Evolutionary conservation across 352 stramenopile genomes (phyloP).

Genomic region (Pythium biforme): DNA sequence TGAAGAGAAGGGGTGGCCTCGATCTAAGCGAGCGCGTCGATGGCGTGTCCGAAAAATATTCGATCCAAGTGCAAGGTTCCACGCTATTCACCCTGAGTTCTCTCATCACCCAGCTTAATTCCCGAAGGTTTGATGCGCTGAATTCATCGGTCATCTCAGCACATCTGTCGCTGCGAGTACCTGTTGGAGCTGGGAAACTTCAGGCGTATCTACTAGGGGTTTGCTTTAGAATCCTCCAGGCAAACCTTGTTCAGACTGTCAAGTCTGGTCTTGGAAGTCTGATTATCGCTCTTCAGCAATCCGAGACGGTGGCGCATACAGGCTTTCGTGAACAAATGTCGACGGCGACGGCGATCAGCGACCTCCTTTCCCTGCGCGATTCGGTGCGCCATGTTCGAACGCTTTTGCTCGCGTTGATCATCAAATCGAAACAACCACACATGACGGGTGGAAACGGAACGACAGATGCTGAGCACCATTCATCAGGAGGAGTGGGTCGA

Average conservation of each 20-base stretch:
- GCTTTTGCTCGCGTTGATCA: not conserved
- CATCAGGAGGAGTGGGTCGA: not conserved
- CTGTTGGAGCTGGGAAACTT: not conserved
- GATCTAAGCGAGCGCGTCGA: constrained; percentile 1
- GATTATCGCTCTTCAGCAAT: constrained; percentile 5
- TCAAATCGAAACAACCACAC: not conserved
- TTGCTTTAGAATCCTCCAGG: constrained; percentile 2
- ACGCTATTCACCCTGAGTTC: constrained; percentile 44
- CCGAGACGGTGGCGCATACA: too few species aligned
- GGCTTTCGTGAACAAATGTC: not conserved
- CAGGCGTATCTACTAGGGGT: constrained; percentile 9
- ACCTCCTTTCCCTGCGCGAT: not conserved
- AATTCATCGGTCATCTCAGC: not conserved
- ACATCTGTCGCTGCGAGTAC: not conserved
- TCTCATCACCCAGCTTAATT: constrained; percentile 38
- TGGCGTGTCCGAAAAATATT: constrained; percentile 4
- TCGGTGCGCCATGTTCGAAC: not conserved
- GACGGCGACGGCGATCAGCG: not conserved
- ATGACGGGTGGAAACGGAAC: not conserved
- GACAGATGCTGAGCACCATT: not conserved
- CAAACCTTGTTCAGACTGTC: not conserved
- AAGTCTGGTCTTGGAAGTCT: not conserved
- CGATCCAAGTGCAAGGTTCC: constrained; percentile 10
- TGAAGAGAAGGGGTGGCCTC: not conserved
- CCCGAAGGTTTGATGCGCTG: constrained; percentile 2